These are phyloP conservation scores for Prunus dulcis DNA, from an alignment of 306 rosid genomes.

Conservation along the genomic window DNA sequence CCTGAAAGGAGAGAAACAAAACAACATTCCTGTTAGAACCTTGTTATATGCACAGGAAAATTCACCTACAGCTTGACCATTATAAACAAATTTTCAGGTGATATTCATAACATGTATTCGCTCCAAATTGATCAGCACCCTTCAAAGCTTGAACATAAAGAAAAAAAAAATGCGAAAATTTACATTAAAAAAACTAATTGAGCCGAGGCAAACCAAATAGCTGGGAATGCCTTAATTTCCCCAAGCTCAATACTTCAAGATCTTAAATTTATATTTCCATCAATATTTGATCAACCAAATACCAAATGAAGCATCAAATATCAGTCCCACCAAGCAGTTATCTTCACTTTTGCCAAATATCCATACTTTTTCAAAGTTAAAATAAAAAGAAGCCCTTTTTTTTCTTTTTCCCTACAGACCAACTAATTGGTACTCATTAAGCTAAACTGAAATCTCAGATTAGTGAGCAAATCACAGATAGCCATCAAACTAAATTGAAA, in stretches of 20 bases:
- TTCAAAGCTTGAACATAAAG: neutral
- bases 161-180: too few relatives aligned
- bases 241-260: neutral
- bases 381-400: neutral
- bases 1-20: conserved; percentile 41
- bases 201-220: neutral
- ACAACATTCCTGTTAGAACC: conserved; percentile 3
- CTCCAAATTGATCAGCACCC: neutral
- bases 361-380: neutral
- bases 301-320: neutral
- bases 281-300: neutral
- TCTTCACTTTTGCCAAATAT: neutral
- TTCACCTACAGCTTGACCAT: neutral
- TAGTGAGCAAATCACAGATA: neutral
- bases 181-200: neutral
- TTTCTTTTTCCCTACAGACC: neutral
- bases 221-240: neutral
- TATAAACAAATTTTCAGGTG: neutral
- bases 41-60: neutral
- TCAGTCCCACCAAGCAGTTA: neutral
- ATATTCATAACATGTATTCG: neutral
- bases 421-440: neutral
- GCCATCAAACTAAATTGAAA: neutral
- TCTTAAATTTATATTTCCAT: neutral
- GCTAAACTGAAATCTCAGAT: neutral